These are phyloP conservation scores for Hamigera avellanea DNA, from an alignment of 495 filamentous ascomycete species.

Conservation along the genomic window DNA sequence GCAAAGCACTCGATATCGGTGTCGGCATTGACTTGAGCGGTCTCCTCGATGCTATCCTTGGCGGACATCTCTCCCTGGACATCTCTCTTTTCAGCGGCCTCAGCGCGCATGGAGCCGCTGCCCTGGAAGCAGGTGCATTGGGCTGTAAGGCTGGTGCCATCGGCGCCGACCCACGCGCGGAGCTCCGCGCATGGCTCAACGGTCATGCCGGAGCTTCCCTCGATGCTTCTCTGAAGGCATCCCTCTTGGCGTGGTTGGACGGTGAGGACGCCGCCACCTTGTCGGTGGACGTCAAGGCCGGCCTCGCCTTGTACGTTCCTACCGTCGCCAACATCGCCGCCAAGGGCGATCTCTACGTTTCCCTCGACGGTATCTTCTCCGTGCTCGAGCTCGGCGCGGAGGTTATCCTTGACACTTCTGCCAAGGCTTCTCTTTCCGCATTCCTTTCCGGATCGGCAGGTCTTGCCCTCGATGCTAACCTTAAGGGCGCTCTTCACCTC, in stretches of 20 bases:
- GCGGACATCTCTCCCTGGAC: slow-evolving; percentile 9
- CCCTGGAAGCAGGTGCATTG: slow-evolving; percentile 26
- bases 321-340: slow-evolving; percentile 24
- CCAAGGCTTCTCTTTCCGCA: slow-evolving; percentile 20
- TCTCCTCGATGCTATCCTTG: slow-evolving; percentile 15
- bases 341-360: slow-evolving; percentile 27
- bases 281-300: slow-evolving; percentile 17
- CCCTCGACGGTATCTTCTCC: slow-evolving; percentile 29
- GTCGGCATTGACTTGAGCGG: slow-evolving; percentile 10
- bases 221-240: slow-evolving; percentile 15
- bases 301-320: slow-evolving; percentile 26
- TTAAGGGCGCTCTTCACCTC: slow-evolving; percentile 25
- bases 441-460: slow-evolving; percentile 16
- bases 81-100: slow-evolving; percentile 18
- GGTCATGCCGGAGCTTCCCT: slow-evolving; percentile 11
- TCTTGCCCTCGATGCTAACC: slow-evolving; percentile 11
- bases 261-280: slow-evolving; percentile 13
- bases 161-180: slow-evolving; percentile 16
- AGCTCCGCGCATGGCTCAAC: slow-evolving; percentile 24
- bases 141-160: slow-evolving; percentile 25
- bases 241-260: slow-evolving; percentile 21
- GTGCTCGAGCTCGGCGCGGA: slow-evolving; percentile 14
- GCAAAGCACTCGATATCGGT: slow-evolving; percentile 8
- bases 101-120: slow-evolving; percentile 26
- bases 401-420: slow-evolving; percentile 21